Evolutionary conservation across 2,329 filamentous ascomycete species (phyloP), one percentile per base, ranked within the genome.

Genomic region (Emergomyces africanus): DNA sequence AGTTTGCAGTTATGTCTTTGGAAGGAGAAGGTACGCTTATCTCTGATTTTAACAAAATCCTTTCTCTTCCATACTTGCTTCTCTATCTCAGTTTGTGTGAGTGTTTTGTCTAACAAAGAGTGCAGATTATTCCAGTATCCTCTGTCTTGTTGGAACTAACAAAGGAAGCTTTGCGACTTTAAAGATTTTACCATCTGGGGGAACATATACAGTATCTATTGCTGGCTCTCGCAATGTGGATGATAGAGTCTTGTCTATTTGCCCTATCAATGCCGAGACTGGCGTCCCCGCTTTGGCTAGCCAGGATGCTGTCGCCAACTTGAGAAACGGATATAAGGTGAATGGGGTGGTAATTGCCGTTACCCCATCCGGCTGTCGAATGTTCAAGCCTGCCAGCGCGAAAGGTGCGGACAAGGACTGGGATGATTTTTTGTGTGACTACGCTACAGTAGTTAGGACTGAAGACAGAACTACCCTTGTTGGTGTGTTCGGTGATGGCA

Each of bases 401-500:
- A 97, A 96, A 74, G 94, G 92, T n/a, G 91, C 92, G 0, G 89
- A 90, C 59, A 96, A 94, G 66, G 84, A 85, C 1, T 97, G 94
- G 74, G 90, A 96, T 66, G 85, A 89, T 64, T 83, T 80, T 61
- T 77, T 95, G 46, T 97, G 92, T 69, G 87, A 95, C 66, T 81
- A 88, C 1, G 92, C 94, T 2, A 79, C 81, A 2, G 83, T 97
- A 0, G 85, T 88, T 0, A 84, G 88, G 57, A 85, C 87, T 37
- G 85, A 90, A 66, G 83, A 86, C 50, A 90, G 90, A 0, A 85
- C 86, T 67, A 90, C 89, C 5, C 77, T 99, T 3, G 83, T 96
- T 1, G 88, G 87, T 1, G 77, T 96, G 0, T 96, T 96, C 66
- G 89, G 88, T 15, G 91, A 96, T 70, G 86, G 88, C 37, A 86